A percentile compares a stretch with the other conserved stretches of the same genome.
Conservation (phyloP, 139 green algal species). For the Tetradesmus obliquus region DNA sequence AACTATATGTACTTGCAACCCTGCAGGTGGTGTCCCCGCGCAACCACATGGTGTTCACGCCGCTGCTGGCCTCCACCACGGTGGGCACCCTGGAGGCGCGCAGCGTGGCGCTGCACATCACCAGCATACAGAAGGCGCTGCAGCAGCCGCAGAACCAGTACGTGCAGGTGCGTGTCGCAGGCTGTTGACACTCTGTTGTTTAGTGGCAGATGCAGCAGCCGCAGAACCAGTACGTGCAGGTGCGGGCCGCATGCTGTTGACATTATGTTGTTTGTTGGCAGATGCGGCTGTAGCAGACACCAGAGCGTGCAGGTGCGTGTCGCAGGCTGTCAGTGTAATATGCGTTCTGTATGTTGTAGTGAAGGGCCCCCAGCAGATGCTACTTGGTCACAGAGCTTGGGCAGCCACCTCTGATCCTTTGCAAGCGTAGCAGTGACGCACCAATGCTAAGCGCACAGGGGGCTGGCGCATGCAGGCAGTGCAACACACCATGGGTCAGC, state of each 20-base stretch:
- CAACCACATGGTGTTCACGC: slow-evolving; percentile 93
- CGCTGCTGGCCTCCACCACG: slow-evolving; percentile 79
- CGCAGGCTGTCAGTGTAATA: not conserved
- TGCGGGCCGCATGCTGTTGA: not conserved
- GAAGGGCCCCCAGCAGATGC: too few species aligned
- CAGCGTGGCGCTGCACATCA: slow-evolving; percentile 73
- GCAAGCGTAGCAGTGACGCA: too few species aligned
- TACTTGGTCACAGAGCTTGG: too few species aligned
- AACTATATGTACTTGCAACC: slow-evolving; percentile 18
- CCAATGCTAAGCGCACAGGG: too few species aligned
- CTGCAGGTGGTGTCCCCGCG: slow-evolving; percentile 67
- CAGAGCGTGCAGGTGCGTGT: slow-evolving; percentile 31
- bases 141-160: slow-evolving; percentile 50
- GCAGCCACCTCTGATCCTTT: too few species aligned
- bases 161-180: not conserved
- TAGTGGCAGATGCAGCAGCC: slow-evolving; percentile 48
- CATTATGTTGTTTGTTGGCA: slow-evolving; percentile 49
- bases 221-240: slow-evolving; percentile 46
- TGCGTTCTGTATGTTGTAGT: too few species aligned
- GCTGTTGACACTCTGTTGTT: not conserved
- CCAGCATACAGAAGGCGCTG: slow-evolving; percentile 80
- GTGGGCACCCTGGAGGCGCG: slow-evolving; percentile 89
- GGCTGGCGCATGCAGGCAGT: too few species aligned
- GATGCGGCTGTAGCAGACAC: slow-evolving; percentile 62
- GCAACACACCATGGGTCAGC: too few species aligned